phyloP scores from a whole-genome alignment of 1,284 basidiomycete genomes.

The Cutaneotrichosporon sp. region DNA sequence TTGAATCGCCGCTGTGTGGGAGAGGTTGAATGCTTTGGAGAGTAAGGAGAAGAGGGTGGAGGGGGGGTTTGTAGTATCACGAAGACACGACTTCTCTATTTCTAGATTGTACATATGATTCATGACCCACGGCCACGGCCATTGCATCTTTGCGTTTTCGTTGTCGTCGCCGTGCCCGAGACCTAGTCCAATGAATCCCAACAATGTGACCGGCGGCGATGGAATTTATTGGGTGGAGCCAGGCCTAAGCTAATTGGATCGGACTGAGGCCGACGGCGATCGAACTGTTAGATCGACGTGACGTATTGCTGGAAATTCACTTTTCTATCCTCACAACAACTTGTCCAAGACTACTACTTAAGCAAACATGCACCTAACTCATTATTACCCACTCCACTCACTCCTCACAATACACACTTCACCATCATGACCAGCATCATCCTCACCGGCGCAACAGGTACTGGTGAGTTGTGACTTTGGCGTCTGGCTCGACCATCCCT shows the following conservation, averaged over 20 bases:
- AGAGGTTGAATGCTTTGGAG: background rate
- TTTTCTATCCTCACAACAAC: background rate
- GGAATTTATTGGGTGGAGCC: too few relatives aligned
- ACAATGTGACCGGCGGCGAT: background rate
- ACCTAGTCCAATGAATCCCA: background rate
- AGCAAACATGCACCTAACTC: background rate
- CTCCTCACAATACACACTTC: too few relatives aligned
- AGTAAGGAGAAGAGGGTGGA: background rate
- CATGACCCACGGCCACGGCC: background rate
- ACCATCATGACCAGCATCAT: conserved; percentile 32
- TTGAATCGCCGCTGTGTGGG: too few relatives aligned
- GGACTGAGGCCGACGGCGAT: background rate
- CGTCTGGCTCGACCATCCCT: too few relatives aligned
- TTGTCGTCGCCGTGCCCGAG: background rate
- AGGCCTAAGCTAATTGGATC: background rate
- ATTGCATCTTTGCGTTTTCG: background rate
- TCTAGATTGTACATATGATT: conserved; percentile 1
- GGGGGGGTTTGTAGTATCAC: background rate
- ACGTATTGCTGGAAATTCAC: background rate
- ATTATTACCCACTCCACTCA: background rate
- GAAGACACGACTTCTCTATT: background rate
- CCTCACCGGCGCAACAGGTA: conserved; percentile 40
- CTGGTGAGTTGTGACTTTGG: conserved; percentile 22
- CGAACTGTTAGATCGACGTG: background rate
- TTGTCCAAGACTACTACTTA: background rate